Evolutionary conservation across 345 rosid genomes (phyloP).

Genomic region (Salix koriyanagi): DNA sequence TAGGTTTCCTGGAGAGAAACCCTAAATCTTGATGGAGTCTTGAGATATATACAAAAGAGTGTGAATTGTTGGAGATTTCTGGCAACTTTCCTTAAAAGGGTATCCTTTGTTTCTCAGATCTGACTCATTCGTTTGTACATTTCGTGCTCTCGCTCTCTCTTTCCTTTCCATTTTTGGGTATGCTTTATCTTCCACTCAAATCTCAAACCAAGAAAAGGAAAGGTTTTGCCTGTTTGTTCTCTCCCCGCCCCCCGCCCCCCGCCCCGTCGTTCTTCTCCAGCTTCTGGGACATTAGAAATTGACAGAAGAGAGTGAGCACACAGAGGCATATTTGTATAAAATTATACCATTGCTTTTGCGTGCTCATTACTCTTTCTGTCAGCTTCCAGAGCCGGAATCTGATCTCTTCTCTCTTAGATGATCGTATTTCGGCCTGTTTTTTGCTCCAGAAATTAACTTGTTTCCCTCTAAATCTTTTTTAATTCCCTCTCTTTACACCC

Average conservation of each 20-base stretch:
- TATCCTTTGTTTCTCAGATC: conserved; percentile 42
- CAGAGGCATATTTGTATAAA: conserved; percentile 62
- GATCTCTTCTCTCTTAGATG: conserved; percentile 14
- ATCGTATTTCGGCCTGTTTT: conserved; percentile 16
- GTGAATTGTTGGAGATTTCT: conserved; percentile 17
- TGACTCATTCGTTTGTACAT: conserved; percentile 28
- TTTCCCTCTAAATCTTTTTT: background rate
- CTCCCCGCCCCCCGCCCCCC: background rate
- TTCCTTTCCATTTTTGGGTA: background rate
- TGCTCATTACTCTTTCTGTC: conserved; percentile 98
- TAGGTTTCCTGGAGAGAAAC: conserved; percentile 11
- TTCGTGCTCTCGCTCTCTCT: background rate
- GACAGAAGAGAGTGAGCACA: conserved; percentile 99
- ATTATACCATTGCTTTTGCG: conserved; percentile 71
- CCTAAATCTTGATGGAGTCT: conserved; percentile 25
- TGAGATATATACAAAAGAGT: conserved; percentile 1
- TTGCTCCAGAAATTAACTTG: conserved; percentile 19
- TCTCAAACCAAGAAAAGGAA: background rate
- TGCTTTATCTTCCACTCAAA: background rate
- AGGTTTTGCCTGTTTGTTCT: background rate
- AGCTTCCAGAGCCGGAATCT: conserved; percentile 54
- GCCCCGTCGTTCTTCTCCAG: background rate
- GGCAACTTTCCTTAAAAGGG: conserved; percentile 37
- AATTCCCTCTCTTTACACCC: background rate
- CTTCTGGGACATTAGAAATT: conserved; percentile 49